Evolutionary conservation across 2,329 filamentous ascomycete species (phyloP).

Genomic region (Ophiobolus disseminans): DNA sequence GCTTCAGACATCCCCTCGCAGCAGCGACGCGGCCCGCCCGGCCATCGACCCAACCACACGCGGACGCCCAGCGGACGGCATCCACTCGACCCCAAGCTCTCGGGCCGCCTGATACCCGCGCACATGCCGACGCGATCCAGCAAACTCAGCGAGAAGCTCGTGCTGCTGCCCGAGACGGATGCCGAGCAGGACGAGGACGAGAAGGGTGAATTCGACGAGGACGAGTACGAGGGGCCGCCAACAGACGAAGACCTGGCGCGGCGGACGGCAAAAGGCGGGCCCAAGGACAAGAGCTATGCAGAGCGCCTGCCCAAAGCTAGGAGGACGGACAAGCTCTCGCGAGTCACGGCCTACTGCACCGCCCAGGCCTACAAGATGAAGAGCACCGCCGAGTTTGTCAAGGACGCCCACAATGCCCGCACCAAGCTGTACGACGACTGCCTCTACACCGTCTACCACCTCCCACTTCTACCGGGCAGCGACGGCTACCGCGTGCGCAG

Average conservation of each 20-base stretch:
- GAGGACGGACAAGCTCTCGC: slow-evolving; percentile 83
- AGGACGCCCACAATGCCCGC: slow-evolving; percentile 84
- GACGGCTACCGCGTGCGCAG: slow-evolving; percentile 90
- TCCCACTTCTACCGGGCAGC: slow-evolving; percentile 82
- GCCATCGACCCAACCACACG: slow-evolving; percentile 57
- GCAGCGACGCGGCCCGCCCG: slow-evolving; percentile 78
- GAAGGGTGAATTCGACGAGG: slow-evolving; percentile 63
- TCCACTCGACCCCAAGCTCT: slow-evolving; percentile 63
- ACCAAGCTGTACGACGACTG: slow-evolving; percentile 99
- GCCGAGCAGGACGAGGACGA: slow-evolving; percentile 62
- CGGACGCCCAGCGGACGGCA: slow-evolving; percentile 58
- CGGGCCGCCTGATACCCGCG: slow-evolving; percentile 63
- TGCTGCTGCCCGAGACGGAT: slow-evolving; percentile 83
- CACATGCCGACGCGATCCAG: slow-evolving; percentile 84
- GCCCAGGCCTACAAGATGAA: slow-evolving; percentile 92
- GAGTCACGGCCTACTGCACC: slow-evolving; percentile 95
- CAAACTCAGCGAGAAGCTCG: slow-evolving; percentile 96
- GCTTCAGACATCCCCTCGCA: slow-evolving; percentile 94
- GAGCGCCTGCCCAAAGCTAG: slow-evolving; percentile 89
- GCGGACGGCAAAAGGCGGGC: slow-evolving; percentile 71
- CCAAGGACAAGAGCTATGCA: slow-evolving; percentile 84
- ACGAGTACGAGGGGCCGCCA: slow-evolving; percentile 64
- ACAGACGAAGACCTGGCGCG: slow-evolving; percentile 69
- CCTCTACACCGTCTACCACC: slow-evolving; percentile 91
- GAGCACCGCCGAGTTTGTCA: slow-evolving; percentile 85